Evolutionary conservation across 495 filamentous ascomycete genomes (phyloP), one percentile per base, ranked within the genome.

Genomic region (Wilcoxina mikolae): DNA sequence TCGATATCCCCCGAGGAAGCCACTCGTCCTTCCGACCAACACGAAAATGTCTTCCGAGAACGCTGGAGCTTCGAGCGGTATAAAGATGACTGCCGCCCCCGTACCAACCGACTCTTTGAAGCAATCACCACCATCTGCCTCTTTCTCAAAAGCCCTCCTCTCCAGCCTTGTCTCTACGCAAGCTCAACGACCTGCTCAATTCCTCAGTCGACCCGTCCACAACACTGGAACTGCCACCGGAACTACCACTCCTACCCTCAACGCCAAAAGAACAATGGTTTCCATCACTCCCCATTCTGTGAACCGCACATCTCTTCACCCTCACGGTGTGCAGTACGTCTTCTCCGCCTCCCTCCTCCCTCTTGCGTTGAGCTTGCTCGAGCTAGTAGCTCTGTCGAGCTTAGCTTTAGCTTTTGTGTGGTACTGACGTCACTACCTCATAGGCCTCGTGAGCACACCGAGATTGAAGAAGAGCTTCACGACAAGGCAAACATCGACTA

Each of bases 401-500:
- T 15, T 15, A 23, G 26, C 39, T 10, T 27, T 51, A 33, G 25
- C 24, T 64, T 23, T 50, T 53, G 35, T 23, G 29, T 38, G 25
- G 25, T 31, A 20, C 58, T 61, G 38, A 65, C 58, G 53, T 60
- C 52, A 59, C 51, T 23, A 38, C 26, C 43, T 7, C 7, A 49
- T 31, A 52, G 49, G 23, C 49, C 49, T 28, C 74, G 74, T 62
- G 83, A 91, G 66, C 89, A 95, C 78, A 95, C 89, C 27, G 90
- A 95, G 69, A 78, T 95, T 52, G 88, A 96, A 72, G 88, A 95
- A 74, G 87, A 95, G 69, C 82, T 98, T 39, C 90, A 96, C 70
- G 87, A 96, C 72, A 88, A 85, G 69, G 93, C 91, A 61, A 88
- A 96, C 77, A 96, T 98, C 72, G 91, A 98, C 80, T 98, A 96